Conservation (phyloP, 208 protist genomes). For the Trypanosoma congolense region DNA sequence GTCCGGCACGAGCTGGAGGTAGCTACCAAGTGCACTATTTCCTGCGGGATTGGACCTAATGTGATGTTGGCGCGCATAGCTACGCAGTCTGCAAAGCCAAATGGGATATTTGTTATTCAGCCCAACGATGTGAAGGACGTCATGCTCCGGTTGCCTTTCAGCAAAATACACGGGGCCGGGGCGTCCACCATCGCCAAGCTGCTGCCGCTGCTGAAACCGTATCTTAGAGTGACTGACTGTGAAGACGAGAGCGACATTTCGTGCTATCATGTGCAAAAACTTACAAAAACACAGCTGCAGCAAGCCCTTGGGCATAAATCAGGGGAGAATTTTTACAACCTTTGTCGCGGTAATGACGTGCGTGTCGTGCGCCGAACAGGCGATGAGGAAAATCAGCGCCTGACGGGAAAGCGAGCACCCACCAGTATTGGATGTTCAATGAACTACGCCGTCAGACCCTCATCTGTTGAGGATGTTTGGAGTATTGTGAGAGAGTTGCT, state of each 20-base stretch:
- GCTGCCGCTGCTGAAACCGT: constrained; percentile 23
- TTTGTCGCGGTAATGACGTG: constrained; percentile 59
- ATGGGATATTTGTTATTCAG: constrained; percentile 49
- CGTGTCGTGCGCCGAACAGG: constrained; percentile 73
- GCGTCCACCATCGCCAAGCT: constrained; percentile 57
- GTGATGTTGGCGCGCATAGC: constrained; percentile 79
- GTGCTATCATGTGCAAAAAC: constrained; percentile 58
- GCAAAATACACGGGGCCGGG: constrained; percentile 67
- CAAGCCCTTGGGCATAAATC: constrained; percentile 48
- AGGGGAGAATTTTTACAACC: constrained; percentile 68
- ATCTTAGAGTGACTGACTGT: constrained; percentile 6
- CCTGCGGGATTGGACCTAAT: constrained; percentile 81
- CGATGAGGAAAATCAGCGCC: constrained; percentile 57
- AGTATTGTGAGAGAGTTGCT: constrained; percentile 57
- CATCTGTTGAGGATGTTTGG: constrained; percentile 54
- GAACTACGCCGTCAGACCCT: constrained; percentile 85
- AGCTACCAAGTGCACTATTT: constrained; percentile 67
- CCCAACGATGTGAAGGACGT: constrained; percentile 38
- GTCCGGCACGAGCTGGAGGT: constrained; percentile 50
- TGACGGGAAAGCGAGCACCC: constrained; percentile 50
- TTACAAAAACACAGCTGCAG: constrained; percentile 53
- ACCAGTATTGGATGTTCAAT: constrained; percentile 74
- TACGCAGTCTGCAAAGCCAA: constrained; percentile 66
- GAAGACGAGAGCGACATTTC: constrained; percentile 32
- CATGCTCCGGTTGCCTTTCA: constrained; percentile 46